phyloP scores from a whole-genome alignment of 352 stramenopile genomes.

The Phytophthora ramorum region DNA sequence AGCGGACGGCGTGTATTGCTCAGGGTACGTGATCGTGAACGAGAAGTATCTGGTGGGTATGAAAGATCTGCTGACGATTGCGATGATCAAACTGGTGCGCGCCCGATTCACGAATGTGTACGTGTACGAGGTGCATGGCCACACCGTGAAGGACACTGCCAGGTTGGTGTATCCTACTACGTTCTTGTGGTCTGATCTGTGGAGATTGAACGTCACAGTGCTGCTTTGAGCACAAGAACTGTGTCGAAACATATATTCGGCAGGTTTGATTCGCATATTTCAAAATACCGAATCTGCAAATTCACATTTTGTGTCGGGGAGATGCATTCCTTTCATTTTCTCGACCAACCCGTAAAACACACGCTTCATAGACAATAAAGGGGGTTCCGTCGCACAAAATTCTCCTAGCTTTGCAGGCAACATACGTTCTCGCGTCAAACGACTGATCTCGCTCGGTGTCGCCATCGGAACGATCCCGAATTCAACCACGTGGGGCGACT shows the following conservation, averaged over 20 bases:
- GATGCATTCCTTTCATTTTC: too few relatives aligned
- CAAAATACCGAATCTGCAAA: too few relatives aligned
- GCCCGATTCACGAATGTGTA: conserved; percentile 35
- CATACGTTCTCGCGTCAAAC: too few relatives aligned
- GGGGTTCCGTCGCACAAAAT: too few relatives aligned
- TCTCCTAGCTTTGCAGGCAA: too few relatives aligned
- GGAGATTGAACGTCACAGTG: conserved; percentile 35
- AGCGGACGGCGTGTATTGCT: conserved; percentile 43
- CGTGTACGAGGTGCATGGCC: conserved; percentile 41
- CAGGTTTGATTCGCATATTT: neutral
- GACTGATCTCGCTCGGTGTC: too few relatives aligned
- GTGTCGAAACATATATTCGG: neutral
- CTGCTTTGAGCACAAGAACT: conserved; percentile 15
- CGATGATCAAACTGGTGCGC: conserved; percentile 39
- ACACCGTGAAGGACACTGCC: conserved; percentile 40
- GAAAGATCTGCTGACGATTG: conserved; percentile 35
- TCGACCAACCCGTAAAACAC: too few relatives aligned
- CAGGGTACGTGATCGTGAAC: conserved; percentile 47
- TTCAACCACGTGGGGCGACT: too few relatives aligned
- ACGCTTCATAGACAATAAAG: too few relatives aligned
- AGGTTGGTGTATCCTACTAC: conserved; percentile 37
- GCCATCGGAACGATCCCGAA: neutral
- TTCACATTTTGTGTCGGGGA: too few relatives aligned
- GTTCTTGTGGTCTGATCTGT: conserved; percentile 37
- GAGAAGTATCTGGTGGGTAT: conserved; percentile 43